phyloP scores from a whole-genome alignment of 2,329 filamentous ascomycete species.

The Neonectria sp. region DNA sequence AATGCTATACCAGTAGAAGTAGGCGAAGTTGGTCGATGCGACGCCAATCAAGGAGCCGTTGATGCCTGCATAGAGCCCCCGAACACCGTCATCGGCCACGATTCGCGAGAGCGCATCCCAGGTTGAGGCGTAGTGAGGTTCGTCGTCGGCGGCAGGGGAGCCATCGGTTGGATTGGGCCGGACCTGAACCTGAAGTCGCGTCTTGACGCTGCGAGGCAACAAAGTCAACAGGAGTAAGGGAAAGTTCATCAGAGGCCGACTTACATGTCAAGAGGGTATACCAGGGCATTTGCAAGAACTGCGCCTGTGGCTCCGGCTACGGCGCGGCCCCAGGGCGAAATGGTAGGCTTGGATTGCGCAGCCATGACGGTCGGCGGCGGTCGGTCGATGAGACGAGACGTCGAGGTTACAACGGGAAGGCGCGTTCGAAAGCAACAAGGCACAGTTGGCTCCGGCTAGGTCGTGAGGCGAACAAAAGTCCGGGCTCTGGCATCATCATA shows the following conservation, averaged over 20 bases:
- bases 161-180: constrained; percentile 68
- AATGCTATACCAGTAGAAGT: constrained; percentile 99
- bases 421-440: constrained; percentile 8
- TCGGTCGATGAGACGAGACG: constrained; percentile 5
- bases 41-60: constrained; percentile 90
- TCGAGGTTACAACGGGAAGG: neutral
- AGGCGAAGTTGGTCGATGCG: constrained; percentile 97
- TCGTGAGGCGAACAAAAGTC: constrained; percentile 29
- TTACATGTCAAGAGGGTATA: constrained; percentile 98
- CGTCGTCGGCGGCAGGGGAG: constrained; percentile 58
- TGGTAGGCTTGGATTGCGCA: constrained; percentile 75
- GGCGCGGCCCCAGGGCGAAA: constrained; percentile 94
- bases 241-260: constrained; percentile 51
- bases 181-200: constrained; percentile 93
- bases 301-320: constrained; percentile 94
- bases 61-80: constrained; percentile 91
- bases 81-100: constrained; percentile 81
- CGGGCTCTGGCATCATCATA: constrained; percentile 37
- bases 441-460: constrained; percentile 28
- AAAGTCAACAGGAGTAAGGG: neutral
- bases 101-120: constrained; percentile 93
- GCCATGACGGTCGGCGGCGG: constrained; percentile 57
- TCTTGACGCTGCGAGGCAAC: constrained; percentile 82
- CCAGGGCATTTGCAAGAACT: constrained; percentile 93
- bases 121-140: constrained; percentile 86